Base-by-base conservation (phyloP, 2,329 filamentous ascomycete genomes). In the Penicillium sp. region DNA sequence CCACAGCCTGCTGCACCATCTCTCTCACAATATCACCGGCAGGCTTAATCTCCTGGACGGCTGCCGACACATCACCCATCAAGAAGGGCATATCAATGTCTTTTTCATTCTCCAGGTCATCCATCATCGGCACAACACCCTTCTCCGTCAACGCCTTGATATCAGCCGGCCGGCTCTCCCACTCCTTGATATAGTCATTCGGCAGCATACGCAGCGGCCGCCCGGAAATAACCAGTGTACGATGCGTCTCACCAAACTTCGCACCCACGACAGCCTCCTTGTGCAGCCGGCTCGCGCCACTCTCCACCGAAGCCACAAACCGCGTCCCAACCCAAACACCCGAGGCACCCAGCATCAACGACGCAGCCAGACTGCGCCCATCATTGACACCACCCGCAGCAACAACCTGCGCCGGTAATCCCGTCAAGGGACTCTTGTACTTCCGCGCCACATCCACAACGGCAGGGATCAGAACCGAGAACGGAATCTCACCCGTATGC, bases 321-420 rank as follows among this genome's bases (percentile, higher is more conserved):
- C 92, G 80, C 54, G 92, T 96, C 25, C 92, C 92, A 1, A 97
- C 92, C 92, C 92, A 97, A 1, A 95, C 92, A 10, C 89, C 92
- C 3, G 81, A 79, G 1, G 92, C 92, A 14, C 92, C 92, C 66
- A 94, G 88, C 85, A 95, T 92, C 69, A 97, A 76, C 55, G 85
- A 86, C 51, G 85, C 85, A 0, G 92, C 92, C 50, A 97, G 76
- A 46, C 87, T 86, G 14, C 90, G 81, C 1, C 92, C 92, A 66
- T 94, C 88, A 65, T 83, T 86, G 38, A 97, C 88, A 0, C 92
- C 92, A 4, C 92, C 92, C 0, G 92, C 92, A 0, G 92, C 92
- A 14, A 96, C 85, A 0, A 96, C 92, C 62, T 95, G 77, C 4
- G 90, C 88, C 1, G 84, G 77, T 60, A 82, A 70, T 0, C 90